Evolutionary conservation across 23 red algal genomes (phyloP), one percentile per base, ranked within the genome.

Genomic region (Gracilaria gracilis): DNA sequence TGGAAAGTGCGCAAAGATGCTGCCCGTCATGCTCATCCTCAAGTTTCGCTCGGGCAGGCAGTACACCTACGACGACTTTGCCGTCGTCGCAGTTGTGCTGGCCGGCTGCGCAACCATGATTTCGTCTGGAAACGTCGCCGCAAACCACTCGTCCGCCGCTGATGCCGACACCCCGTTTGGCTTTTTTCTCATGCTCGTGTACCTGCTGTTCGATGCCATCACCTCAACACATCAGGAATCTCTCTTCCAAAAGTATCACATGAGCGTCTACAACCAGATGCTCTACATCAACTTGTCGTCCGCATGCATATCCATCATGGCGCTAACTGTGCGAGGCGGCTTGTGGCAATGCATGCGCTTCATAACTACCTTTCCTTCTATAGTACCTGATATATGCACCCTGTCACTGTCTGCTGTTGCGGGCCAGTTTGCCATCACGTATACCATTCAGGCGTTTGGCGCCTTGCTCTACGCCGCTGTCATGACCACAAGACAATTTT

Each of bases 1-100:
- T 23, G 88, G 82, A 67, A 98, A 98, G 79, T 98, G 95, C 76
- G 91, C 90, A 5, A 98, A 98, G 90, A 91, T 98, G 86, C 69
- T 98, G 25, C 91, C 95, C 8, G 95, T 98, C 20, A 89, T 98
- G 84, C 73, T 94, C 23, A 71, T 93, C 61, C 78, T 72, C 28
- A 79, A 85, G 33, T 25, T 91, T 20, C 36, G 81, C 8, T 57
- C 79, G 8, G 94, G 87, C 2, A 25, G 71, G 36, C 81, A 57
- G 19, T 93, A 93, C 40, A 61, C 51, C 12, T 53, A 77, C 40
- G 47, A 83, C 16, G 90, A 93, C 47, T 79, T 78, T 64, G 90
- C 80, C 12, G 81, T 93, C 37, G 90, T 79, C 12, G 90, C 35
- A 66, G 66, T 79, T 14, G 90, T 86, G 20, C 42, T 84, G 29